phyloP scores from a whole-genome alignment of 2,329 filamentous ascomycete species.

The Fusarium sp. region DNA sequence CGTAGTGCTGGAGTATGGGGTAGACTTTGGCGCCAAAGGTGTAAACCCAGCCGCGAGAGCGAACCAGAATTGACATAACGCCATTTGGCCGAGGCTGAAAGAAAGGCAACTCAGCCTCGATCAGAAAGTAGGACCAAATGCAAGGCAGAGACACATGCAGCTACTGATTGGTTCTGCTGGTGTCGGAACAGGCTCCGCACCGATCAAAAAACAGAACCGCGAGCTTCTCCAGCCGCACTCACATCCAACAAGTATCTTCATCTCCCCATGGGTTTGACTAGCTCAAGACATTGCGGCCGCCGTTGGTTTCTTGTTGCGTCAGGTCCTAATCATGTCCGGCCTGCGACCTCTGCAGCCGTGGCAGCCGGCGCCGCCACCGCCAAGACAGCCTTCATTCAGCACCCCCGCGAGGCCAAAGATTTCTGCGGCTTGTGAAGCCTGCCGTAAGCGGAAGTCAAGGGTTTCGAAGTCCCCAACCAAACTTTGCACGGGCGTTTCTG shows the following conservation, averaged over 20 bases:
- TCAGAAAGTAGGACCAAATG: not conserved
- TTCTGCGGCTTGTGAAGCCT: not conserved
- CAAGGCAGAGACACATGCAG: not conserved
- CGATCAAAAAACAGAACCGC: not conserved
- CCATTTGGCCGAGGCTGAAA: not conserved
- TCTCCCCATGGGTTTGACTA: not conserved
- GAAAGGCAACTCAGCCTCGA: not conserved
- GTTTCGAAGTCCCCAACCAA: not conserved
- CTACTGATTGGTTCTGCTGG: not conserved
- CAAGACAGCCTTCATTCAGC: not conserved
- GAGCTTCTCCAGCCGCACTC: not conserved
- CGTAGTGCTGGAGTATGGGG: too few species aligned
- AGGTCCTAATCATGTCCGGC: not conserved
- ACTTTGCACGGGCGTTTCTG: not conserved
- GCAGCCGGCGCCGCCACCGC: not conserved
- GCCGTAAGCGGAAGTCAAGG: not conserved
- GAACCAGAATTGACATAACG: not conserved
- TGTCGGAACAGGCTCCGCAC: not conserved
- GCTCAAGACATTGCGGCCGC: not conserved
- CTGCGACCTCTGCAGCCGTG: not conserved
- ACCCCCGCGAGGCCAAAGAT: not conserved
- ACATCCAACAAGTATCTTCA: not conserved
- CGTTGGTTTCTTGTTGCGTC: not conserved
- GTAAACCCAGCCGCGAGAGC: not conserved
- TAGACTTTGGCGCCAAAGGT: not conserved